Evolutionary conservation across 164 flowering plant genomes (phyloP).

Genomic region (Amborella trichopoda): DNA sequence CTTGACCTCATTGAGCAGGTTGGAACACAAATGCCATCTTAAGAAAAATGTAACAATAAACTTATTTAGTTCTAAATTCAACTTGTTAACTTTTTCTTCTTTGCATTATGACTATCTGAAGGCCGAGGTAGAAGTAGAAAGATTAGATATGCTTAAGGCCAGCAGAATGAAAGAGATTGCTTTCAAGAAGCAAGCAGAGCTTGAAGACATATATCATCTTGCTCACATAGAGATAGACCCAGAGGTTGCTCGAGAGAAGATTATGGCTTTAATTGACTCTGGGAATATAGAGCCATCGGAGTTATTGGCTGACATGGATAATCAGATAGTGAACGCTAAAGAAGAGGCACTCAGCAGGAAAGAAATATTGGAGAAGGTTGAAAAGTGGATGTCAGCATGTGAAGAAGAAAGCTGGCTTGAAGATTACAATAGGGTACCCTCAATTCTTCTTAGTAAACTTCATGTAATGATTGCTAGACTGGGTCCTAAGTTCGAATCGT

Average conservation of each 20-base stretch:
- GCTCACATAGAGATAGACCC: constrained; percentile 88
- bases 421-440: constrained; percentile 84
- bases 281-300: constrained; percentile 88
- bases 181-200: constrained; percentile 74
- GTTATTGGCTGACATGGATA: constrained; percentile 88
- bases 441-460: no score
- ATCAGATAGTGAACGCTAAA: constrained; percentile 70
- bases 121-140: constrained; percentile 94
- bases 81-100: no score
- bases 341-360: constrained; percentile 92
- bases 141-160: constrained; percentile 88
- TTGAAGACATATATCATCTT: constrained; percentile 73
- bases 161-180: constrained; percentile 99
- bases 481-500: no score
- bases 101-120: constrained; percentile 12
- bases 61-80: no score
- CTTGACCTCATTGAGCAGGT: constrained; percentile 94
- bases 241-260: constrained; percentile 75
- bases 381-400: constrained; percentile 98
- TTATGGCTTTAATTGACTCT: constrained; percentile 72
- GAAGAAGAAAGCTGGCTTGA: constrained; percentile 99
- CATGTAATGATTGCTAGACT: no score
- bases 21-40: no score
- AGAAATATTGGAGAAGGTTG: constrained; percentile 96
- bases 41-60: no score